Percentiles rank a stretch among this genome's conserved stretches.
Conservation (phyloP, 2,329 filamentous ascomycete genomes). For the Lomentospora prolificans region DNA sequence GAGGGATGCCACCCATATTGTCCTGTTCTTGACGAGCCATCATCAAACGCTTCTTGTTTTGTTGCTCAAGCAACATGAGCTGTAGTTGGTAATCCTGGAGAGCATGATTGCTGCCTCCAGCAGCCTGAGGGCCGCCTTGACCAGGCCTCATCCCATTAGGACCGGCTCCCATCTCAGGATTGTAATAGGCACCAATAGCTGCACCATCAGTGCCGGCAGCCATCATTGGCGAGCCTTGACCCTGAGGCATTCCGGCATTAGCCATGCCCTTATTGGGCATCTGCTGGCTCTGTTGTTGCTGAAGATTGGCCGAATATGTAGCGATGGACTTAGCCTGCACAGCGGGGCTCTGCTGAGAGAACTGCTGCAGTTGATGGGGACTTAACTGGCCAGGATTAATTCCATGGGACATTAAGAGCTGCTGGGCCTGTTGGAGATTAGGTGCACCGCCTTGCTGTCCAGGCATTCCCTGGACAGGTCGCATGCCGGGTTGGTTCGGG, state of each 20-base stretch:
- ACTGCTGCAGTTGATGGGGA: constrained; percentile 63
- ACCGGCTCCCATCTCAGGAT: constrained; percentile 43
- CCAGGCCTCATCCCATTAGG: constrained; percentile 49
- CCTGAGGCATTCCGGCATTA: constrained; percentile 59
- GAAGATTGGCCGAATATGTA: constrained; percentile 76
- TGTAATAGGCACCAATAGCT: constrained; percentile 50
- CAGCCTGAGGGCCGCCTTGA: constrained; percentile 35
- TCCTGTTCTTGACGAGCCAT: constrained; percentile 78
- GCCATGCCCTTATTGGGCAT: constrained; percentile 75
- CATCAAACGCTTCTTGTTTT: constrained; percentile 77
- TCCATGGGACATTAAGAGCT: constrained; percentile 57
- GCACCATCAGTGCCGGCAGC: constrained; percentile 57
- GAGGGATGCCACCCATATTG: constrained; percentile 37
- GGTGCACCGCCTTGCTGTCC: constrained; percentile 53
- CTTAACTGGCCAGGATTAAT: constrained; percentile 68
- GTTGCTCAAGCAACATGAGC: constrained; percentile 75
- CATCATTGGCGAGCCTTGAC: constrained; percentile 78
- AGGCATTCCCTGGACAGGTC: constrained; percentile 60
- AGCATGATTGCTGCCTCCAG: constrained; percentile 60
- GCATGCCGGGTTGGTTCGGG: constrained; percentile 59
- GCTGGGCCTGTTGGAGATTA: constrained; percentile 41
- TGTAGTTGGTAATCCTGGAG: constrained; percentile 87
- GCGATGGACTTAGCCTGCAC: constrained; percentile 77
- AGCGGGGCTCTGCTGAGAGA: constrained; percentile 43
- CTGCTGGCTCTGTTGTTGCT: constrained; percentile 71